Evolutionary conservation across 768 basidiomycete genomes (phyloP).

Genomic region (Psilocybe sp.): DNA sequence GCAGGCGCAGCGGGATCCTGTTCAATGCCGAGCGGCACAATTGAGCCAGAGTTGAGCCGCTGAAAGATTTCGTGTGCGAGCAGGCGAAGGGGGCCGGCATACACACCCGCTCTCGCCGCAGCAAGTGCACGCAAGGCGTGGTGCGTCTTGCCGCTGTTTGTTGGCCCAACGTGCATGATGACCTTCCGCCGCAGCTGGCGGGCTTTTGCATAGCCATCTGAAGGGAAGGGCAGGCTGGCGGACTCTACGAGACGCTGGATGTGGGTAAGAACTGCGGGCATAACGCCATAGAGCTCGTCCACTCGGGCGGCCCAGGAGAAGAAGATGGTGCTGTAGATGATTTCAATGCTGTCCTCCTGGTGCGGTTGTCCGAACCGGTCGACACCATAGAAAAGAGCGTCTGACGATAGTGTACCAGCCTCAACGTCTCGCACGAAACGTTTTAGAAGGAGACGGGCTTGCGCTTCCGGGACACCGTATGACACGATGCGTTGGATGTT

Average conservation of each 20-base stretch:
- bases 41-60: conserved; percentile 85
- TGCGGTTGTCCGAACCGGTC: conserved; percentile 39
- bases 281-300: conserved; percentile 15
- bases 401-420: conserved; percentile 26
- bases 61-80: conserved; percentile 96
- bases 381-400: conserved; percentile 32
- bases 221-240: conserved; percentile 41
- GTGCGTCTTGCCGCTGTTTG: conserved; percentile 97
- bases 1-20: conserved; percentile 21
- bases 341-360: conserved; percentile 31
- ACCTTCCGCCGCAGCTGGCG: conserved; percentile 69
- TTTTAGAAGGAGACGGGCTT: conserved; percentile 35
- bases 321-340: conserved; percentile 50
- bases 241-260: conserved; percentile 36
- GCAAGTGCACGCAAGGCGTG: conserved; percentile 88
- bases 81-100: conserved; percentile 88
- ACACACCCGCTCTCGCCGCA: conserved; percentile 68
- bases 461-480: too few relatives aligned
- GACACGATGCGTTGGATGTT: too few relatives aligned
- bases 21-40: conserved; percentile 65
- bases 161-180: conserved; percentile 96
- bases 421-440: conserved; percentile 38
- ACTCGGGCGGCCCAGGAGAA: conserved; percentile 44
- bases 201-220: conserved; percentile 47
- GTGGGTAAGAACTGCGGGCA: conserved; percentile 28